Evolutionary conservation across 2,329 filamentous ascomycete species (phyloP), one percentile per base, ranked within the genome.

Genomic region (Apiospora koreana): DNA sequence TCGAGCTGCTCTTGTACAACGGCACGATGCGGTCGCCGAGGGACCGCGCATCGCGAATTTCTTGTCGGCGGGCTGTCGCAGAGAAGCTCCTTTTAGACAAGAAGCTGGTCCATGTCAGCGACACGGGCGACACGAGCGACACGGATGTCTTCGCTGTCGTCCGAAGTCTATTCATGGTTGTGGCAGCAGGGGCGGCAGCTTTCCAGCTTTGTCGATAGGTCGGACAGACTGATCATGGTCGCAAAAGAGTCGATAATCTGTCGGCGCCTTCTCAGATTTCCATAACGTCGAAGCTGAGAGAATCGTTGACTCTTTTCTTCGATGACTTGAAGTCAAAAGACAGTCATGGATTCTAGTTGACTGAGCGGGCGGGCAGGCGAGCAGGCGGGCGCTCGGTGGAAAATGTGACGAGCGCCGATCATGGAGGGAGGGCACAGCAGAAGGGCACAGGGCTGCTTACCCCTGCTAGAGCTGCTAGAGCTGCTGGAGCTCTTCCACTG

Each of bases 11-110:
- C 81, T 89, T 86, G 80, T 92, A 93, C 73, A 83, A 85, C 12
- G 92, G 91, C n/a, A 87, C 80, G 58, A 91, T 83, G 69, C 91
- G 87, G 65, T 86, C 79, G 3, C 86, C 86, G 8, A 92, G 83
- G 28, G 80, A 75, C 6, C 83, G 79, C 35, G 85, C 80, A 75
- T 87, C 84, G 75, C 84, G 83, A 31, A 92, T 84, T 74, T 88
- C 82, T 70, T 75, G 79, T 72, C 83, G 81, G 18, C 73, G 69
- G 16, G 80, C 69, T 2, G 88, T 87, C 10, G 81, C 81, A 8
- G 87, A 87, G 75, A 92, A 89, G 72, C 73, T 75, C 74, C 85
- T 35, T 35, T 35, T 8, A 35, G 35, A 4, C 35, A 38, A 45
- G 65, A 10, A 16, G 25, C 9, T 31, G 25, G 35, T 38, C 54